Base-by-base conservation (phyloP, 108 stramenopile species). In the Skeletonema grethae region DNA sequence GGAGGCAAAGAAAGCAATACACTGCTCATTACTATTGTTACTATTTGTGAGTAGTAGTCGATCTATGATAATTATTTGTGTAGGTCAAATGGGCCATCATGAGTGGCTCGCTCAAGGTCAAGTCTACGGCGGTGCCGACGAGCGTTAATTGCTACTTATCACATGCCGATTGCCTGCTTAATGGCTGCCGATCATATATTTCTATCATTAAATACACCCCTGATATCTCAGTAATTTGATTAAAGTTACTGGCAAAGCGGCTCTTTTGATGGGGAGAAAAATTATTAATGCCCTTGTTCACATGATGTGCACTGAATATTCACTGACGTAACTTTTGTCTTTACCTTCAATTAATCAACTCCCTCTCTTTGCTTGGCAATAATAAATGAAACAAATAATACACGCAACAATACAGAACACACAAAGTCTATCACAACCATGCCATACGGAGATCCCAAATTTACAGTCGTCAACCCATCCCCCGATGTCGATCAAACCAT, bases 401-500 rank as follows among this genome's bases (percentile, higher is more conserved):
- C 59, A n/a, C 45, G n/a, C 32, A 28, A 31, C 29, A 68, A n/a
- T 6, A 60, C 28, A 72, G 32, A 53, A 24, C 22, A 18, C 7
- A 53, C n/a, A 5, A 53, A 53, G 24, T 1, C 4, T 8, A 63
- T 20, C 18, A 13, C 6, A 62, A 75, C 6, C 67, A 79, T 79
- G 79, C 79, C 79, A 2, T 79, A 64, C 73, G 70, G 75, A 50
- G 88, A 91, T 38, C 90, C 92, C 22, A 88, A 87, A 65, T 93
- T 60, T 61, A 84, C 92, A n/a, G 82, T 89, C 34, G 86, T 93
- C 70, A 93, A 93, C 57, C 70, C 84, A 5, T 73, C 76, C 57
- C 92, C 92, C 20, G 75, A 86, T n/a, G 87, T 93, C 30, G 90
- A 93, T 73, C 88, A 93, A 77, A 85, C 87, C 64, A 69, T 93